Evolutionary conservation across 257 asterid species (phyloP).

Genomic region (Marsdenia floribunda): DNA sequence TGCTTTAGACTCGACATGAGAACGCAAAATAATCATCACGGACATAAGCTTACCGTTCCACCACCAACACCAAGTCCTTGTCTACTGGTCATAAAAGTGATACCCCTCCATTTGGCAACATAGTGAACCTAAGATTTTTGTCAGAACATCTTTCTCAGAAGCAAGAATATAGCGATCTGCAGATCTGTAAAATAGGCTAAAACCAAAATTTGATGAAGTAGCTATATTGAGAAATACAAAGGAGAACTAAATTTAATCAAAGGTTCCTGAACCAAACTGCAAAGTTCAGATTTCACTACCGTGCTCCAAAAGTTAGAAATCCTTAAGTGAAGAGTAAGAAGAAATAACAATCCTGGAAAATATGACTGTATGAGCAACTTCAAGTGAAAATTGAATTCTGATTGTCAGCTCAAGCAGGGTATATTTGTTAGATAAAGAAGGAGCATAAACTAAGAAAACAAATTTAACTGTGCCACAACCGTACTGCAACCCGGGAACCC

Average conservation of each 20-base stretch:
- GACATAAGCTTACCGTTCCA: slow-evolving; percentile 64
- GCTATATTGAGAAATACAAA: neutral
- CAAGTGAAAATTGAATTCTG: neutral
- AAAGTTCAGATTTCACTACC: neutral
- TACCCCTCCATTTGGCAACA: slow-evolving; percentile 93
- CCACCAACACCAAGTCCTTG: slow-evolving; percentile 95
- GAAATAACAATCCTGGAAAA: neutral
- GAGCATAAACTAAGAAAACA: slow-evolving; percentile 38
- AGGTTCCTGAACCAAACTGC: neutral
- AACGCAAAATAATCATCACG: neutral
- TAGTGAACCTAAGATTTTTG: slow-evolving; percentile 62
- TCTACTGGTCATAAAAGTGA: slow-evolving; percentile 91
- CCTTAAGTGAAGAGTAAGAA: neutral
- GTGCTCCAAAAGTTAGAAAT: neutral
- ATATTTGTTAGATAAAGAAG: slow-evolving; percentile 17
- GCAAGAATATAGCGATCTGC: neutral
- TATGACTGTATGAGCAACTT: neutral
- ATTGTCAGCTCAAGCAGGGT: neutral
- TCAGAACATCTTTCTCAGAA: neutral
- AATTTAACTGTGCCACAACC: slow-evolving; percentile 62
- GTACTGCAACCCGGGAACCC: slow-evolving; percentile 99
- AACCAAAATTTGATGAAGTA: neutral
- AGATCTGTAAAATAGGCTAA: neutral
- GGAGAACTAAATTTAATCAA: neutral
- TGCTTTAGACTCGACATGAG: neutral